Evolutionary conservation across 2,329 filamentous ascomycete species (phyloP).

Genomic region (Trichoderma gracile): DNA sequence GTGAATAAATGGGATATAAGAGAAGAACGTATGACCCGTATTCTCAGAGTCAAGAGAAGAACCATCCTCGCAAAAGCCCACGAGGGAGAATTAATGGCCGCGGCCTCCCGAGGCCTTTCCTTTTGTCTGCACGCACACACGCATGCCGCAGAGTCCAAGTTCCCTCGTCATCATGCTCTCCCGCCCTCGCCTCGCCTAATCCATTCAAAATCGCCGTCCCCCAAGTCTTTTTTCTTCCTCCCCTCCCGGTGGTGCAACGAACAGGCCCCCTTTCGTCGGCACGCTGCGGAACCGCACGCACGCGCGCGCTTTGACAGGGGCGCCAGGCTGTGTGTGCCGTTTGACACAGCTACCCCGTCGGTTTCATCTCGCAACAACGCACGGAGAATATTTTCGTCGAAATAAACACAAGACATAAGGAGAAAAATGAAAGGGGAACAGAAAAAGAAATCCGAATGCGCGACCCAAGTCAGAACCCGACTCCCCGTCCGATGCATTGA

Average conservation of each 20-base stretch:
- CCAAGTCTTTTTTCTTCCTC: slow-evolving; percentile 16
- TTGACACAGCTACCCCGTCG: slow-evolving; percentile 21
- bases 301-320: slow-evolving; percentile 8
- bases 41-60: slow-evolving; percentile 22
- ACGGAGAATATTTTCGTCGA: slow-evolving; percentile 23
- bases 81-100: slow-evolving; percentile 13
- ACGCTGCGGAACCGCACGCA: slow-evolving; percentile 15
- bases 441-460: slow-evolving; percentile 30
- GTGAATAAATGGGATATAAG: slow-evolving; percentile 29
- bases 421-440: slow-evolving; percentile 28
- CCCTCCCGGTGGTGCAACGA: slow-evolving; percentile 16
- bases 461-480: slow-evolving; percentile 41
- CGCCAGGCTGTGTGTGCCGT: slow-evolving; percentile 14
- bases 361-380: slow-evolving; percentile 14
- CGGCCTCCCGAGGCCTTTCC: slow-evolving; percentile 1
- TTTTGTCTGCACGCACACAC: slow-evolving; percentile 25
- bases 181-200: not conserved
- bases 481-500: slow-evolving; percentile 44
- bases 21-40: slow-evolving; percentile 27
- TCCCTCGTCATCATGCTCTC: slow-evolving; percentile 11
- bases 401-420: slow-evolving; percentile 30
- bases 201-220: not conserved
- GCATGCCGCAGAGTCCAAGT: slow-evolving; percentile 23
- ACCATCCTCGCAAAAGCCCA: slow-evolving; percentile 19
- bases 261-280: not conserved